Evolutionary conservation across 2,329 filamentous ascomycete species (phyloP), one percentile per base, ranked within the genome.

Genomic region (Colletotrichum sidae): DNA sequence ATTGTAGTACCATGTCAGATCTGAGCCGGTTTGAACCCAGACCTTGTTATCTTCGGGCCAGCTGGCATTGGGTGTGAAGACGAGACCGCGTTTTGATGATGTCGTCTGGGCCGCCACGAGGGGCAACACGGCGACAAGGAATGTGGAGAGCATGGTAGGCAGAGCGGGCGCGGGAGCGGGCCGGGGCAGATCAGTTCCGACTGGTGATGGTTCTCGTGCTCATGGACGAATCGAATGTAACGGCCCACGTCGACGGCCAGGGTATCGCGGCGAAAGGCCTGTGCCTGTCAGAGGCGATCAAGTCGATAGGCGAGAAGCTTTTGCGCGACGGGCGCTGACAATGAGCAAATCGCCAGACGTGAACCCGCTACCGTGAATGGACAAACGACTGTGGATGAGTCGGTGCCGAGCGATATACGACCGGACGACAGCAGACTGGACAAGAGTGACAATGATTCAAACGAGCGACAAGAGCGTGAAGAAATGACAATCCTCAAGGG

Each of bases 1-100:
- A 80, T 94, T 95, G 84, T 95, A 96, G 82, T 96, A 96, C 92
- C 92, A 96, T 3, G 88, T 90, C 60, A 95, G 78, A 46, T 88
- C 85, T 15, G 85, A 86, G 42, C 81, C 82, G 6, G 79, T 56
- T 47, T 81, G 75, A 10, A 82, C 79, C 90, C 91, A 94, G 71
- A 91, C 81, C 51, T 82, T 74, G 78, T 93, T 87, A 77, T 95
- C 92, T 13, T 80, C 65, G 1, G 87, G 82, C 61, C 83, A 79
- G 1, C 84, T 74, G 6, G 78, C 68, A 65, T 88, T 86, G 7
- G 87, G 84, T 15, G 92, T 86, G 76, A 89, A 92, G 72, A 88
- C 85, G 56, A 96, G 89, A 35, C 92, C 92, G 70, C 92, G 90
- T 77, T 94, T 94, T 13, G 81, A 72, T 6, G 84, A 83, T 38